A percentile compares a stretch with the other conserved stretches of the same genome.
These are phyloP conservation scores for Candida argentea DNA, from an alignment of 805 yeast species.

Conservation along the genomic window DNA sequence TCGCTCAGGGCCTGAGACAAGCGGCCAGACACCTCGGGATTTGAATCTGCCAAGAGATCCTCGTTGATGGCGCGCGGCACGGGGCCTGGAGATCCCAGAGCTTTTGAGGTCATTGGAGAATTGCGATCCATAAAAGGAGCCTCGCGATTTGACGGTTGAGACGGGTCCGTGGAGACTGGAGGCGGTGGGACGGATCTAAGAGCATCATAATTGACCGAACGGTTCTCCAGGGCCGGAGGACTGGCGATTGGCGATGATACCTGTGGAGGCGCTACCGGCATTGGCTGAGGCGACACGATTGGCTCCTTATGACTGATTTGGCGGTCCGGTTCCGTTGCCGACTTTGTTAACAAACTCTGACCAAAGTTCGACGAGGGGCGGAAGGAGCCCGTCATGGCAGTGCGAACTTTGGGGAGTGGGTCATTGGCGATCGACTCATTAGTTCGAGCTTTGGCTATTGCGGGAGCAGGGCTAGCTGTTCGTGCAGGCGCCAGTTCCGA, in stretches of 20 bases:
- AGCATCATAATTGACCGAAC: slow-evolving; percentile 38
- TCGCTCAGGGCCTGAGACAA: slow-evolving; percentile 75
- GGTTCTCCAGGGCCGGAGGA: slow-evolving; percentile 6
- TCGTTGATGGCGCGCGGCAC: slow-evolving; percentile 13
- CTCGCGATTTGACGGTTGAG: not conserved
- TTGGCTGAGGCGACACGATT: slow-evolving; percentile 14
- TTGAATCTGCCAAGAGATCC: slow-evolving; percentile 46
- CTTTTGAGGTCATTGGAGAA: slow-evolving; percentile 1
- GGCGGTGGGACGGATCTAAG: slow-evolving; percentile 39
- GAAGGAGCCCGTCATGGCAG: slow-evolving; percentile 36
- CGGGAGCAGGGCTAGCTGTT: slow-evolving; percentile 13
- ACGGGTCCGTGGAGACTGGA: slow-evolving; percentile 16
- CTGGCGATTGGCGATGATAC: slow-evolving; percentile 2
- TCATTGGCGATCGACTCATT: slow-evolving; percentile 15
- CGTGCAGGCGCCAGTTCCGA: slow-evolving; percentile 15
- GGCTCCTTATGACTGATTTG: slow-evolving; percentile 7
- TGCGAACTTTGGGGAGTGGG: slow-evolving; percentile 25
- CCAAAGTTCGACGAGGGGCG: slow-evolving; percentile 85
- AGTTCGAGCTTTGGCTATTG: slow-evolving; percentile 27
- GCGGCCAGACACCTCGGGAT: slow-evolving; percentile 49
- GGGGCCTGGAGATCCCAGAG: slow-evolving; percentile 2
- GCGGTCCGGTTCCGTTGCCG: slow-evolving; percentile 11
- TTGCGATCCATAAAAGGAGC: not conserved
- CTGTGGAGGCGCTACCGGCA: slow-evolving; percentile 21
- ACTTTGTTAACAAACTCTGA: slow-evolving; percentile 43